These are phyloP conservation scores for Atalantia buxifolia DNA, from an alignment of 345 rosid species.

Conservation along the genomic window DNA sequence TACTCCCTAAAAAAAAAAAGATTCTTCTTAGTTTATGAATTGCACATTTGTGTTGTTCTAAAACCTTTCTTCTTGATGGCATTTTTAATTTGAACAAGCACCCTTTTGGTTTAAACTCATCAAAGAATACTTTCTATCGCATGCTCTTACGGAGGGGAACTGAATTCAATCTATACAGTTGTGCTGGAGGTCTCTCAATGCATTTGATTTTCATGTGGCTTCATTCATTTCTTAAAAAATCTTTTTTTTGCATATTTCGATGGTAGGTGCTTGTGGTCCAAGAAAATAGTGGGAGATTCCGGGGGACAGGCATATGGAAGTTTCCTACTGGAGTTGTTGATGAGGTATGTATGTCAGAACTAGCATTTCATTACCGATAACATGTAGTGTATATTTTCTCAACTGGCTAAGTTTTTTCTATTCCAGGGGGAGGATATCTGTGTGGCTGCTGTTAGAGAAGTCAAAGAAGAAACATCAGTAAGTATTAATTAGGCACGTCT, in stretches of 20 bases:
- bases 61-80: not conserved
- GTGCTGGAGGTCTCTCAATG: not conserved
- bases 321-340: conserved; percentile 84
- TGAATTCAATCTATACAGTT: not conserved
- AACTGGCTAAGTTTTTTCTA: not conserved
- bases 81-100: not conserved
- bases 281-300: conserved; percentile 61
- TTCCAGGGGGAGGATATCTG: conserved; percentile 81
- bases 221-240: not conserved
- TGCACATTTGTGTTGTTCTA: not conserved
- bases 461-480: conserved; percentile 91
- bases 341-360: conserved; percentile 38
- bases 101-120: not conserved
- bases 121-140: not conserved
- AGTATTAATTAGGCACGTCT: conserved; percentile 20
- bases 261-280: conserved; percentile 74
- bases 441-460: conserved; percentile 81
- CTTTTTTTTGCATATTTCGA: not conserved
- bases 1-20: too few species aligned
- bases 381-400: not conserved
- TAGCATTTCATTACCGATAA: not conserved
- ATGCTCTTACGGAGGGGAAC: not conserved
- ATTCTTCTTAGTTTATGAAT: not conserved
- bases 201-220: not conserved
- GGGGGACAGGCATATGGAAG: conserved; percentile 72